A percentile compares a stretch with the other conserved stretches of the same genome.
These are phyloP conservation scores for Xylariales sp. DNA, from an alignment of 2,329 filamentous ascomycete genomes.

Conservation along the genomic window DNA sequence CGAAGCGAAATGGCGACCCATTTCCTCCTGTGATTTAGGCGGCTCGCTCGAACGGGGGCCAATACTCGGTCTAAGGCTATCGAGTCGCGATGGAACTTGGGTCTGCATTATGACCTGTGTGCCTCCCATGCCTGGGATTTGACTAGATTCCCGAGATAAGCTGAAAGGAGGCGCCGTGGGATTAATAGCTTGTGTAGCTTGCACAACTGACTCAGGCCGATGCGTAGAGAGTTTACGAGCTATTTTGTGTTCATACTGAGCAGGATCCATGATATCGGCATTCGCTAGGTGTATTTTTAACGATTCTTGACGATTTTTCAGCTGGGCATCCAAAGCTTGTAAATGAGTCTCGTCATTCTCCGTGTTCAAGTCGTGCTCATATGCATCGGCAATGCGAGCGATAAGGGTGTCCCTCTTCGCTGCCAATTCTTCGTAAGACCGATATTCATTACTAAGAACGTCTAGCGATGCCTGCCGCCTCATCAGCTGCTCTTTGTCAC, in stretches of 20 bases:
- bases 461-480: slow-evolving; percentile 60
- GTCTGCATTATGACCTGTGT: slow-evolving; percentile 66
- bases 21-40: slow-evolving; percentile 32
- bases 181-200: slow-evolving; percentile 57
- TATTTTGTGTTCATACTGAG: slow-evolving; percentile 52
- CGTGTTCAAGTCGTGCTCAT: slow-evolving; percentile 63
- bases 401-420: slow-evolving; percentile 60
- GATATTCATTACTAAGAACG: slow-evolving; percentile 55
- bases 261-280: slow-evolving; percentile 59
- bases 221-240: slow-evolving; percentile 36
- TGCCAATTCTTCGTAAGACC: slow-evolving; percentile 56
- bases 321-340: slow-evolving; percentile 59
- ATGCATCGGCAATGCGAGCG: slow-evolving; percentile 61
- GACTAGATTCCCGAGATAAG: slow-evolving; percentile 50
- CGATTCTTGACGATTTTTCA: slow-evolving; percentile 57
- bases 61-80: slow-evolving; percentile 27
- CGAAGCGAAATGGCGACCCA: slow-evolving; percentile 32
- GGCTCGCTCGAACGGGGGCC: slow-evolving; percentile 33
- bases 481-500: slow-evolving; percentile 60
- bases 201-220: slow-evolving; percentile 52
- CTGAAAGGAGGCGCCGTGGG: slow-evolving; percentile 46
- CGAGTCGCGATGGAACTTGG: slow-evolving; percentile 53
- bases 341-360: slow-evolving; percentile 63
- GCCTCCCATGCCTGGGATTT: slow-evolving; percentile 39
- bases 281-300: slow-evolving; percentile 57